A percentile compares a stretch with the other conserved stretches of the same genome.
These are phyloP conservation scores for Myriosclerotinia duriaeana DNA, from an alignment of 2,329 filamentous ascomycete genomes.

Conservation along the genomic window DNA sequence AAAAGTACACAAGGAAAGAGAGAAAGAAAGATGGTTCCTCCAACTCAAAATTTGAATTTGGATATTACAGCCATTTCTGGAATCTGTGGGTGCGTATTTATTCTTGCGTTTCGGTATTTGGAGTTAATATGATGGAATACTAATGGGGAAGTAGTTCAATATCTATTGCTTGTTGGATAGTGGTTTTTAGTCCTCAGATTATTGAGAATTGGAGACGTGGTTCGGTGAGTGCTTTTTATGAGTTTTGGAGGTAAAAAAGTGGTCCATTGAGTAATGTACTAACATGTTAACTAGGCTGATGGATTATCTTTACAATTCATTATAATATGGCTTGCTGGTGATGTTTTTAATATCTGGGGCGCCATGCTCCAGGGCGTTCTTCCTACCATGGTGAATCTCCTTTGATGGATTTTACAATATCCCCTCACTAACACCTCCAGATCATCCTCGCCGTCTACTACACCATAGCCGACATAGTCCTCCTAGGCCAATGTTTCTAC, in stretches of 20 bases:
- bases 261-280: neutral
- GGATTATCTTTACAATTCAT: conserved; percentile 90
- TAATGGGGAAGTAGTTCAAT: conserved; percentile 63
- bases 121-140: conserved; percentile 1
- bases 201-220: conserved; percentile 86
- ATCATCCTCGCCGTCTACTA: conserved; percentile 93
- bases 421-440: conserved; percentile 42
- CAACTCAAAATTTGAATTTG: conserved; percentile 60
- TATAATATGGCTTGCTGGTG: conserved; percentile 86
- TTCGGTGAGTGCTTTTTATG: conserved; percentile 45
- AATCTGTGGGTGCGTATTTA: conserved; percentile 70
- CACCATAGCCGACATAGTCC: conserved; percentile 84
- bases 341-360: conserved; percentile 97
- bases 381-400: conserved; percentile 73
- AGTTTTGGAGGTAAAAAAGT: neutral
- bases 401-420: neutral
- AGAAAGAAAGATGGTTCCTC: conserved; percentile 44
- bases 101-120: too few species aligned
- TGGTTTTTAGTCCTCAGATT: conserved; percentile 96
- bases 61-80: conserved; percentile 90
- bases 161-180: conserved; percentile 92
- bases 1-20: too few species aligned
- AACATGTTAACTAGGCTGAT: conserved; percentile 57
- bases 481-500: conserved; percentile 90
- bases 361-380: conserved; percentile 86